Percentiles rank a stretch among this genome's conserved stretches.
These are phyloP conservation scores for Alternaria consortialis DNA, from an alignment of 2,329 filamentous ascomycete species.

Conservation along the genomic window DNA sequence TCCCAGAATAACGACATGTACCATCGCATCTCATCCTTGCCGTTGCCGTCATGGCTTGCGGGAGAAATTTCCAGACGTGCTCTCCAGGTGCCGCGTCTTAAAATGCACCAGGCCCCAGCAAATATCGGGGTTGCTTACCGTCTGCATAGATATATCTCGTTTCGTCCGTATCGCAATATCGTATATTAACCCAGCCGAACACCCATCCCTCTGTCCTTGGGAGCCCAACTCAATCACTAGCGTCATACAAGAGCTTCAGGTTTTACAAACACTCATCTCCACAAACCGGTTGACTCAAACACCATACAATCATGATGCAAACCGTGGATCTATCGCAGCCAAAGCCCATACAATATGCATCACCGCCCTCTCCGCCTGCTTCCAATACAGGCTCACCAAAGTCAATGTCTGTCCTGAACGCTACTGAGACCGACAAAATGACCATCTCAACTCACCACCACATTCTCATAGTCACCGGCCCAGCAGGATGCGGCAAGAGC, in stretches of 20 bases:
- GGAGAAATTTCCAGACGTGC: conserved; percentile 35
- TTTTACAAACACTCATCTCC: conserved; percentile 4
- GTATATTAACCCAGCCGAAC: conserved; percentile 32
- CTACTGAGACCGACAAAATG: conserved; percentile 33
- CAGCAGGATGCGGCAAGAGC: conserved; percentile 64
- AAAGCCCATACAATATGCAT: conserved; percentile 41
- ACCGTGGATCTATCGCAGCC: conserved; percentile 41
- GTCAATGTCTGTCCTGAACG: conserved; percentile 26
- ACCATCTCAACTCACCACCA: conserved; percentile 53
- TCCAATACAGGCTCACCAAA: conserved; percentile 39
- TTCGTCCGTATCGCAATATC: conserved; percentile 37
- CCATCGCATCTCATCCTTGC: conserved; percentile 45
- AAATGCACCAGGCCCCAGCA: conserved; percentile 37
- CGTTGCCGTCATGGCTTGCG: conserved; percentile 35
- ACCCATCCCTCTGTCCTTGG: conserved; percentile 20
- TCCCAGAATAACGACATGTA: conserved; percentile 30
- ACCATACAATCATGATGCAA: conserved; percentile 45
- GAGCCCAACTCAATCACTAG: conserved; percentile 17
- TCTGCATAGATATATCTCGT: conserved; percentile 26
- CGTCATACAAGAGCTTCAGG: conserved; percentile 10
- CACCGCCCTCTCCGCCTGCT: conserved; percentile 41
- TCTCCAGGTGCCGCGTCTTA: conserved; percentile 24
- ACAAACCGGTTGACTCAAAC: conserved; percentile 9
- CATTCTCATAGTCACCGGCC: conserved; percentile 63
- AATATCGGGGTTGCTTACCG: conserved; percentile 30